Evolutionary conservation across 2,329 filamentous ascomycete genomes (phyloP), one percentile per base, ranked within the genome.

Genomic region (Pezizomycotina sp.): DNA sequence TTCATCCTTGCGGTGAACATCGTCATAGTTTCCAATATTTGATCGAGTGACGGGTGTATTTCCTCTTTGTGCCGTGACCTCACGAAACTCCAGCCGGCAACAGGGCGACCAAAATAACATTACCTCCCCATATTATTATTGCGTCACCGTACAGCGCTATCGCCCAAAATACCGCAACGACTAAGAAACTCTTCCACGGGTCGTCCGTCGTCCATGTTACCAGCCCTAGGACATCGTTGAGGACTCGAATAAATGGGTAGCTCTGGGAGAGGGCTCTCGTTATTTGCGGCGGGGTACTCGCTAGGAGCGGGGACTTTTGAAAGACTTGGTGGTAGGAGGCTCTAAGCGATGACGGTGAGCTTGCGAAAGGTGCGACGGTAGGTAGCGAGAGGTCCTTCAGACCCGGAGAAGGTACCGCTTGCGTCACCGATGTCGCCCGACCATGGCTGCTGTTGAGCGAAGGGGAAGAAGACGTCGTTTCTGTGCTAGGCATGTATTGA

Each of bases 201-300:
- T 98, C 89, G 24, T 71, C 78, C 1, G 78, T 84, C 6, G 82
- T 92, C 89, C 89, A 98, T 60, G 80, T 92, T 46, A 98, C 54
- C 43, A 98, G 62, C 0, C 86, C 89, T 2, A 70, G 77, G 10
- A 92, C 59, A 53, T 77, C 79, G 56, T 93, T 95, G 38, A 95
- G 63, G 4, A 84, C 83, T 5, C 92, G 63, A 5, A 98, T 65
- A 55, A 93, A 95, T 0, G 89, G 84, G 55, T 98, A 86, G 46
- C 84, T 92, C 56, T 95, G 93, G 47, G 86, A 86, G 42, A 98
- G 67, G 9, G 86, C 84, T 50, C 89, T 73, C 2, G 89, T 98
- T 55, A 98, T 77, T 55, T 92, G 81, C 2, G 89, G 89, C 27
- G 89, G 89, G 6, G 89, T 98, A 10, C 86, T 83, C 42, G 92